Evolutionary conservation across 2,329 filamentous ascomycete species (phyloP).

Genomic region (Calonectria leucothoes): DNA sequence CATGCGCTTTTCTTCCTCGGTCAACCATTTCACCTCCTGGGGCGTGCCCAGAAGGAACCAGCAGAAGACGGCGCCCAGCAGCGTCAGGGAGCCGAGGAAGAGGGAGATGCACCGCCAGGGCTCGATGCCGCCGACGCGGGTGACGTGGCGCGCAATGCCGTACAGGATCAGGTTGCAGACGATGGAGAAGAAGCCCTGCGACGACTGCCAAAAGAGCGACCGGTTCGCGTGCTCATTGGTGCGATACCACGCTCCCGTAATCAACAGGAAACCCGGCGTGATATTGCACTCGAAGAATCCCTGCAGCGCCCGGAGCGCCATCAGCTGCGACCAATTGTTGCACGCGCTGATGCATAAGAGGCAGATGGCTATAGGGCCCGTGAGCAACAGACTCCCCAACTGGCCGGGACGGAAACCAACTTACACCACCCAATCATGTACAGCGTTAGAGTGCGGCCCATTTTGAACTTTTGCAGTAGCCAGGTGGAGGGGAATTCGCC

Average conservation of each 20-base stretch:
- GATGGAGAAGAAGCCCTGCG: not conserved
- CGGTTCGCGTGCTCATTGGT: not conserved
- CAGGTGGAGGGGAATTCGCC: not conserved
- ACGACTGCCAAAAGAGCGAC: not conserved
- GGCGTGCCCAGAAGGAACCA: not conserved
- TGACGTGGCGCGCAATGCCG: not conserved
- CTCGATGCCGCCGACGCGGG: not conserved
- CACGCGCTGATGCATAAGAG: not conserved
- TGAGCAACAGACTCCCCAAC: not conserved
- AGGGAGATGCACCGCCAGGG: not conserved
- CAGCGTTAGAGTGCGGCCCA: not conserved
- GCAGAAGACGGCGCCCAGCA: not conserved
- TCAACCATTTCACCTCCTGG: not conserved
- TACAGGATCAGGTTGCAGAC: not conserved
- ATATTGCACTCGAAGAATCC: conserved; percentile 2
- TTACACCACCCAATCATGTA: conserved; percentile 9
- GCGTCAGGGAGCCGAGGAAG: not conserved
- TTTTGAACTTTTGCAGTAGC: not conserved
- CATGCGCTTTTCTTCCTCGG: not conserved
- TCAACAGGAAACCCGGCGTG: not conserved
- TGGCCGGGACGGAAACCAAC: not conserved
- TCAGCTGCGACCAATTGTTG: not conserved
- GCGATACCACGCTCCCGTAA: not conserved
- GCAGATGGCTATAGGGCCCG: not conserved
- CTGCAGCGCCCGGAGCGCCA: not conserved